phyloP scores from a whole-genome alignment of 495 filamentous ascomycete species.

The Penicillium cataractarum region DNA sequence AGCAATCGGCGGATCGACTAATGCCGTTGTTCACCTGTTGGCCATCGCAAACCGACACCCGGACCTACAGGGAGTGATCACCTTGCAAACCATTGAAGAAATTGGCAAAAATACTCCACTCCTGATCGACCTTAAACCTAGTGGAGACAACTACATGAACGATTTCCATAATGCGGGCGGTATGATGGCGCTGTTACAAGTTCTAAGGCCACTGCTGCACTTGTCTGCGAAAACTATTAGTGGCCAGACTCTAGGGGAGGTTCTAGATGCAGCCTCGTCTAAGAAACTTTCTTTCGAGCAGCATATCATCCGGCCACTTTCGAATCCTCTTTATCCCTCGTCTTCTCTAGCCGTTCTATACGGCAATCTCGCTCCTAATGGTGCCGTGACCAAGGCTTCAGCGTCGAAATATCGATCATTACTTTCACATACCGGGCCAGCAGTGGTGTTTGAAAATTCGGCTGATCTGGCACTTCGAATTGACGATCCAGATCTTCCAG shows the following conservation, averaged over 20 bases:
- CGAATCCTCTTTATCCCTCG: constrained; percentile 54
- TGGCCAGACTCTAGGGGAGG: constrained; percentile 60
- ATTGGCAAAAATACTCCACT: constrained; percentile 63
- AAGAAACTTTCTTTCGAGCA: constrained; percentile 44
- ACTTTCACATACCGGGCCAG: constrained; percentile 55
- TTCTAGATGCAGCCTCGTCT: constrained; percentile 52
- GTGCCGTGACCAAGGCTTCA: constrained; percentile 66
- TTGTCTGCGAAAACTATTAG: constrained; percentile 61
- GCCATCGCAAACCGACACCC: constrained; percentile 67
- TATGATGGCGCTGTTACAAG: constrained; percentile 60
- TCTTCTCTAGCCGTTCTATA: constrained; percentile 57
- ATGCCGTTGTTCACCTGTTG: constrained; percentile 68
- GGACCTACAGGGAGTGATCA: constrained; percentile 55
- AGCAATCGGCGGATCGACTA: constrained; percentile 70
- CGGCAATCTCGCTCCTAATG: constrained; percentile 60
- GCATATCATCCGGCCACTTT: constrained; percentile 55
- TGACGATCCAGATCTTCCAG: constrained; percentile 57
- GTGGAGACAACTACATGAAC: constrained; percentile 71
- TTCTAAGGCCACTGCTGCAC: constrained; percentile 59
- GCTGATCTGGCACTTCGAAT: constrained; percentile 61
- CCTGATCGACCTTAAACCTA: constrained; percentile 68
- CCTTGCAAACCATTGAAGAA: constrained; percentile 59
- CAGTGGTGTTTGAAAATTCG: constrained; percentile 61
- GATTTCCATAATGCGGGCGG: constrained; percentile 72
- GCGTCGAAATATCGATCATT: constrained; percentile 58